Evolutionary conservation across 306 rosid species (phyloP), one percentile per base, ranked within the genome.

Genomic region (Calophaca sinica): DNA sequence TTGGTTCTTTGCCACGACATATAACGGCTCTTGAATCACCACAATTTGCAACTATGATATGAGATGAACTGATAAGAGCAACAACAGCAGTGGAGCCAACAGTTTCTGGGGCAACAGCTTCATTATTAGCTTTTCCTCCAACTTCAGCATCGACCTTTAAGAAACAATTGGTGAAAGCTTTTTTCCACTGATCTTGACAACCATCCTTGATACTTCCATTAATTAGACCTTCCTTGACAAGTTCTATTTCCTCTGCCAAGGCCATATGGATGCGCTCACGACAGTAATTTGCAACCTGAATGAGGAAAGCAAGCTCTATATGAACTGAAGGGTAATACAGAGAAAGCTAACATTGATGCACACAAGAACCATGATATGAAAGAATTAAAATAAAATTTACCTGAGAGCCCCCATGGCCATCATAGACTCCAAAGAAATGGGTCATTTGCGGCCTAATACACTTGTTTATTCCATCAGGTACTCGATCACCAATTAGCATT

Each of bases 21-120:
- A 93, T 85, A 85, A 93, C 97, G n/a, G 91, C 98, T 84, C 98
- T 80, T 31, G 98, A 93, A 84, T 93, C 98, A 12, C 98, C 98
- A 83, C 96, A 93, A 51, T 93, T 93, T 48, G 97, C 87, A 64
- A 93, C 89, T 72, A 90, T 84, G 66, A 93, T 89, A 73, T 93
- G 98, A 72, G 98, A 93, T 8, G 98, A 86, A 79, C 87, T 87
- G 75, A 89, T 84, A 58, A 93, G 63, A 54, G 96, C 89, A 76
- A 88, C 96, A 68, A 93, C 98, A 57, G 96, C 90, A 20, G 98
- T 93, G 67, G 98, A 90, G 75, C 98, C 98, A 9, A 90, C 98
- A 52, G 98, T 93, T 87, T 93, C 96, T 2, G 96, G 96, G 4
- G 96, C 96, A 14, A 93, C 58, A 7, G 90, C 91, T 58, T 87